Evolutionary conservation across 257 asterid species (phyloP), one percentile per base, ranked within the genome.

Genomic region (Salvia hispanica): DNA sequence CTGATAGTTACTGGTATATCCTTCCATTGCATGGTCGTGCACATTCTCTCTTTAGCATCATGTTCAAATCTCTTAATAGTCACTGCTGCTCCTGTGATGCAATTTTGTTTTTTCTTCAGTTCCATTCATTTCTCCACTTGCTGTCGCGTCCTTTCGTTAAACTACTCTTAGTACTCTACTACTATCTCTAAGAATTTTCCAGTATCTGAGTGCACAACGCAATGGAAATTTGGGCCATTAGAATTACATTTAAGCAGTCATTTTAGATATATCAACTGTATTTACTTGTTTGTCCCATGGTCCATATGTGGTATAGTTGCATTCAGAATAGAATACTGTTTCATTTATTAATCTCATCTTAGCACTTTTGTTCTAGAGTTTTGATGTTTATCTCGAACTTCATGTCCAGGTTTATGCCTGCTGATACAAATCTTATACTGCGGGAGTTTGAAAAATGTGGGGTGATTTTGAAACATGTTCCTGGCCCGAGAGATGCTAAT

Each of bases 391-490:
- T 70, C 51, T 64, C 7, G 36, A 71, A 70, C 21, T 58, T 55
- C 39, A 58, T 31, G 53, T 74, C 51, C 86, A 94, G 99, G 63
- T 94, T 94, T 79, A 80, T 88, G 36, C 96, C 98, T 13, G 91
- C 83, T 57, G 99, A 94, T 74, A 94, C 96, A 58, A 94, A 94
- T 76, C 77, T 92, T 58, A 93, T 91, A 45, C 61, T 91, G 83
- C 75, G 96, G 74, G 99, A 94, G 81, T 91, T 94, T 53, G 99
- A 94, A 74, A 94, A 89, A 67, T 94, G 89, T 56, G 98, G 99
- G 47, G 76, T 87, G 72, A 89, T 94, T 76, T 77, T 94, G 77
- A 91, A 84, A 67, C 98, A 94, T 67, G 79, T 94, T 81, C 93
- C 97, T 65, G 99, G 99, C 51, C 96, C 96, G 67, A 84, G 98